Evolutionary conservation across 1,139 yeast species (phyloP).

Genomic region (Wickerhamomyces sp.): DNA sequence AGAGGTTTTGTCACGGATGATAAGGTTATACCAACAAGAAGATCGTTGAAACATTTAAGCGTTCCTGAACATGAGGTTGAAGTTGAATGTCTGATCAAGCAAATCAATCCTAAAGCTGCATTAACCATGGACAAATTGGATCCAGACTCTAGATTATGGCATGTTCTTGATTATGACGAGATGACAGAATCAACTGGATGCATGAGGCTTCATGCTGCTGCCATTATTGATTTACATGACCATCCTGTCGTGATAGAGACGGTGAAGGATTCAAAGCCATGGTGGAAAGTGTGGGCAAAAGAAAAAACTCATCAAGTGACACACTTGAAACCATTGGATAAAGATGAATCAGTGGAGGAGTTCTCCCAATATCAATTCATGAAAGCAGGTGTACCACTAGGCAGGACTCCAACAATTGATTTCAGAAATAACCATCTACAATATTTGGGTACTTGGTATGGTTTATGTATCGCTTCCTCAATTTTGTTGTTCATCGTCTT

Average conservation of each 20-base stretch:
- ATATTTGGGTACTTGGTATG: slow-evolving; percentile 93
- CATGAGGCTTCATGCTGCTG: slow-evolving; percentile 75
- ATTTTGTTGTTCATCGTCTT: slow-evolving; percentile 58
- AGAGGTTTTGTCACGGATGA: slow-evolving; percentile 91
- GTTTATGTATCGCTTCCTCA: slow-evolving; percentile 67
- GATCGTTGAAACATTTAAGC: slow-evolving; percentile 63
- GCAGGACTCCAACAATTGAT: slow-evolving; percentile 72
- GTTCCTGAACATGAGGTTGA: slow-evolving; percentile 73
- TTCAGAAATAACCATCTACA: slow-evolving; percentile 88
- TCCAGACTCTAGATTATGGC: slow-evolving; percentile 53
- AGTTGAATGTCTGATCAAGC: slow-evolving; percentile 68
- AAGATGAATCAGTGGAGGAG: slow-evolving; percentile 26
- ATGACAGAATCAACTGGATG: slow-evolving; percentile 71
- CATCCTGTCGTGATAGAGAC: slow-evolving; percentile 29
- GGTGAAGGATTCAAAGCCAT: slow-evolving; percentile 19
- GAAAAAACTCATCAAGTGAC: slow-evolving; percentile 10
- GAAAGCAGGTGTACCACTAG: slow-evolving; percentile 86
- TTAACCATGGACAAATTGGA: slow-evolving; percentile 78
- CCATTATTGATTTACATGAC: slow-evolving; percentile 60
- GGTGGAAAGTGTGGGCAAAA: slow-evolving; percentile 33
- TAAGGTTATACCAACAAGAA: slow-evolving; percentile 57
- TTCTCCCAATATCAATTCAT: slow-evolving; percentile 47
- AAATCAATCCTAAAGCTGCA: slow-evolving; percentile 63
- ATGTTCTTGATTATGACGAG: slow-evolving; percentile 72
- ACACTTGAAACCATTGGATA: slow-evolving; percentile 1